Base-by-base conservation (phyloP, 805 yeast genomes). In the Wickerhamiella dianesei region DNA sequence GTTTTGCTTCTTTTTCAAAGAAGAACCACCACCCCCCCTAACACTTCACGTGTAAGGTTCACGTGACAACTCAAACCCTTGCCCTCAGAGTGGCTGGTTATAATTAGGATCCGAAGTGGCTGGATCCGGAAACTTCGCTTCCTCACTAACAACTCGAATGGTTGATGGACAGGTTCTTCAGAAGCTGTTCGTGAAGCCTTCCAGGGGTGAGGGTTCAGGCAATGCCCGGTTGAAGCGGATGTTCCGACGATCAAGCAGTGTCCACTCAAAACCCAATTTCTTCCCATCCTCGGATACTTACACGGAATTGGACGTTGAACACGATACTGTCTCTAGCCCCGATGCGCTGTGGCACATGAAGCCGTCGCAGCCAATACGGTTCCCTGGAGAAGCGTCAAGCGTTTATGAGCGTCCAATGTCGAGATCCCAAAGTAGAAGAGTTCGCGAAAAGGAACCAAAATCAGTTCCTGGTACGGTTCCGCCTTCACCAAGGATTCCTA, bases 291-390 rank as follows among this genome's bases (percentile, higher is more conserved):
- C 41, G 8, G 41, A 39, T n/a, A 18, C 25, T 12, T 39, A 14
- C 9, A 39, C 41, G 8, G 41, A 39, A 21, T 20, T 39, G 25
- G 41, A 39, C 25, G 14, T 39, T 18, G 41, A 39, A n/a, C 41
- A 39, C 25, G 41, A 39, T n/a, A 19, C 41, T 17, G 41, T 39
- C 22, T 14, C 20, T 39, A 12, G 25, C 25, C 41, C 41, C 6
- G 16, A 39, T 39, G 41, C 14, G 8, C 18, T 39, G 9, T 21
- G 39, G 39, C 19, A 14, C 6, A 9, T 36, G 8, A 36, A 36
- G 17, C 19, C 19, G 19, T 36, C 17, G 17, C 39, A n/a, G 14
- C 39, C 19, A 6, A n/a, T 16, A 5, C 19, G 19, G 8, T 18
- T 36, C 19, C 39, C 19, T 36, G 39, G 19, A 36, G 19, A 36